Evolutionary conservation across 164 flowering plant species (phyloP), one percentile per base, ranked within the genome.

Genomic region (Kalanchoe fedtschenkoi): DNA sequence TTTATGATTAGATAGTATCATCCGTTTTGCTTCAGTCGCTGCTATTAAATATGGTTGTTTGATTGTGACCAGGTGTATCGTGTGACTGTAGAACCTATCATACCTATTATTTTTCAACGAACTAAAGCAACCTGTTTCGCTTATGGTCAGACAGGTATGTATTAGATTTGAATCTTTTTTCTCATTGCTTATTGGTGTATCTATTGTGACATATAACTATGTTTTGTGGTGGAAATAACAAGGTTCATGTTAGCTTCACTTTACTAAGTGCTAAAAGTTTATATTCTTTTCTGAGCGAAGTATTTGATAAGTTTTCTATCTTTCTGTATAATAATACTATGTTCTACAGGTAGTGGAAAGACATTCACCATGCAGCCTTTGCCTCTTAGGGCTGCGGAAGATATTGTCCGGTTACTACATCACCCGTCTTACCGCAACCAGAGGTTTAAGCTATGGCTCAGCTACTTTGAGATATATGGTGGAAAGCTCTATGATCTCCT

Each of bases 91-190:
- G 84, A 88, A 70, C 99, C 99, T 54, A 93, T 90, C 44, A 87
- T 93, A 69, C 99, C 99, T n/a, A 81, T 73, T 55, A 85, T 93
- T 53, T 93, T 93, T 69, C 93, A 91, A 71, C 75, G 93, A 65
- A 88, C 97, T 32, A 93, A 90, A 76, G 99, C 99, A 51, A 93
- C 99, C 30, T 93, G 99, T 77, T 93, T 93, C 74, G 99, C 99
- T 9, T 93, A 93, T 82, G 99, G 99, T 54, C 97, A 95, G 71
- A 95, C 99, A 76, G 97, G 97, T 91, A 38, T n/a, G 68, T 72
- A 14, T 46, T 60, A 33, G 34, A 37, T 17, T 34, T 44, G 21
- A 11, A 44, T 34, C 56, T 28, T 32, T 26, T 62, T 53, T 34
- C 34, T 26, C 10, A 19, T 19, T 19, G 51, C 24, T 44, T 46